These are phyloP conservation scores for Selaginella tamariscina DNA, from an alignment of 75 land plant species.

Conservation along the genomic window DNA sequence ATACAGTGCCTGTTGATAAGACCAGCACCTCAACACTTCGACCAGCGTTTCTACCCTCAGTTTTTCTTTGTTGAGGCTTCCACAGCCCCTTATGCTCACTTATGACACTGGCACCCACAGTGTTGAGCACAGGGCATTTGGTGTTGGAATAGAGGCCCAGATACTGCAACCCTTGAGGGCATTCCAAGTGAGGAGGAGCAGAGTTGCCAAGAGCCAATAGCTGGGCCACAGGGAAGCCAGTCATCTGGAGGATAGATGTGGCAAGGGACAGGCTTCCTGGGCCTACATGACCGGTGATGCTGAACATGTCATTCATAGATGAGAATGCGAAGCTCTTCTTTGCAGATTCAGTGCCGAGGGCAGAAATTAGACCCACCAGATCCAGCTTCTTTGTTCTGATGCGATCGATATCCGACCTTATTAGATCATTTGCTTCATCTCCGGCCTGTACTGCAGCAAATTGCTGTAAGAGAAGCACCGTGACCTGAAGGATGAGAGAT, in stretches of 20 bases:
- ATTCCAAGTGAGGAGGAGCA: neutral
- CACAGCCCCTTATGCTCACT: slow-evolving; percentile 1
- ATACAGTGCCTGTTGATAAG: neutral
- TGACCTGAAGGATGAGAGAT: neutral
- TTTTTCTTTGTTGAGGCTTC: neutral
- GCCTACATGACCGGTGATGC: slow-evolving; percentile 1
- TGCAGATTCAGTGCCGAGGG: neutral
- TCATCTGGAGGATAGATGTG: neutral
- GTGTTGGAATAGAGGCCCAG: neutral
- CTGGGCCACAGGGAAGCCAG: neutral
- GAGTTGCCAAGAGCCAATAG: neutral
- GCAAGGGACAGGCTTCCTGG: slow-evolving; percentile 10
- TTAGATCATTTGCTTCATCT: neutral
- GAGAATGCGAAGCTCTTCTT: slow-evolving; percentile 12
- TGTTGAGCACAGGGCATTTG: slow-evolving; percentile 8
- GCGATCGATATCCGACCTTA: neutral
- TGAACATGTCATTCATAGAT: slow-evolving; percentile 4
- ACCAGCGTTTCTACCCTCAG: neutral
- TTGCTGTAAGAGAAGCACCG: neutral
- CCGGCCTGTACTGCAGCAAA: neutral
- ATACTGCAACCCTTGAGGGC: slow-evolving; percentile 8
- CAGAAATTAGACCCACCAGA: neutral
- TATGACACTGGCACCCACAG: slow-evolving; percentile 1
- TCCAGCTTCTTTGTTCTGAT: slow-evolving; percentile 5
- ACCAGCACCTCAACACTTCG: slow-evolving; percentile 4